These are phyloP conservation scores for Cucurbita pepo DNA, from an alignment of 306 rosid species.

Conservation along the genomic window DNA sequence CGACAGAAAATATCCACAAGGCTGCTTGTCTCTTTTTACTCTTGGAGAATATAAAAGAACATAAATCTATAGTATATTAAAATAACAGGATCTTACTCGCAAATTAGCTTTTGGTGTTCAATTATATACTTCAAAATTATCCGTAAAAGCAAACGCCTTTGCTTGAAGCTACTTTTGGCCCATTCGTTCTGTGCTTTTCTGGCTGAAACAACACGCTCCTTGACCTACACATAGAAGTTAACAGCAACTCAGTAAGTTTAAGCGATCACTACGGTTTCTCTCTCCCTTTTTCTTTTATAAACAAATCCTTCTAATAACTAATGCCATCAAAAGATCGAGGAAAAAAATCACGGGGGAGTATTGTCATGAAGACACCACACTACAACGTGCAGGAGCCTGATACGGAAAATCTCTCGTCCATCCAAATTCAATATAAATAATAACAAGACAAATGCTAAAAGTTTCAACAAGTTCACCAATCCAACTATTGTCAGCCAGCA, in stretches of 20 bases:
- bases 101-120: constrained; percentile 76
- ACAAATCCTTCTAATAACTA: neutral
- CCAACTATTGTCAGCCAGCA: neutral
- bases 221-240: constrained; percentile 39
- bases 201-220: constrained; percentile 61
- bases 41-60: neutral
- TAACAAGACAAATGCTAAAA: neutral
- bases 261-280: neutral
- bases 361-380: neutral
- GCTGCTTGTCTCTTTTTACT: neutral
- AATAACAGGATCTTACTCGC: constrained; percentile 49
- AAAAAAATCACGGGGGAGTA: neutral
- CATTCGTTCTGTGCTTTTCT: constrained; percentile 76
- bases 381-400: neutral
- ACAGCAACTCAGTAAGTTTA: constrained; percentile 3
- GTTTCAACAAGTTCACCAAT: neutral
- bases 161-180: constrained; percentile 86
- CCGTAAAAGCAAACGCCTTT: constrained; percentile 70
- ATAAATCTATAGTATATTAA: neutral
- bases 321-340: neutral
- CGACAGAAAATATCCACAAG: neutral
- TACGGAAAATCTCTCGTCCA: neutral
- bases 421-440: neutral
- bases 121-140: constrained; percentile 73
- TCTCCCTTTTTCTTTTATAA: neutral